phyloP scores from a whole-genome alignment of 768 basidiomycete genomes.

The Mycena belliarum region DNA sequence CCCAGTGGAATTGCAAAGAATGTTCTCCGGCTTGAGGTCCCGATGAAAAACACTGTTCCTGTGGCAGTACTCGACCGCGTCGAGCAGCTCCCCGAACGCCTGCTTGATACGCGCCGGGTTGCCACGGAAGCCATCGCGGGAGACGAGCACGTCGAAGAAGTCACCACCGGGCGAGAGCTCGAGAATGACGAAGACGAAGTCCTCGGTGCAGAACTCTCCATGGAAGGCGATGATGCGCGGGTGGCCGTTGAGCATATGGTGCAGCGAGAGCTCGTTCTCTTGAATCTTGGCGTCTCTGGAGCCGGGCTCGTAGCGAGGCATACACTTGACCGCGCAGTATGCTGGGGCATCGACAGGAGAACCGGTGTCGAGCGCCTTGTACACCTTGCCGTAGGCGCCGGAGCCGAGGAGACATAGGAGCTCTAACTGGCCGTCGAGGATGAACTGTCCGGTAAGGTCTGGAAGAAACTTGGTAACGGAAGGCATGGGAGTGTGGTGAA shows the following conservation, averaged over 20 bases:
- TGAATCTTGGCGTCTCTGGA: slow-evolving; percentile 43
- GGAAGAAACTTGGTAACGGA: background rate
- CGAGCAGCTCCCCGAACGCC: slow-evolving; percentile 55
- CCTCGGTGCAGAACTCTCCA: slow-evolving; percentile 45
- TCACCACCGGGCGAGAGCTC: slow-evolving; percentile 40
- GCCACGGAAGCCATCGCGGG: slow-evolving; percentile 35
- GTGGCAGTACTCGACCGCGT: slow-evolving; percentile 57
- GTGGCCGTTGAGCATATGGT: slow-evolving; percentile 31
- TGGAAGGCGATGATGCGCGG: slow-evolving; percentile 48
- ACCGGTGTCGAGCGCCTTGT: slow-evolving; percentile 19
- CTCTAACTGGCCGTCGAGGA: slow-evolving; percentile 26
- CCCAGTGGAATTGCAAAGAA: slow-evolving; percentile 41
- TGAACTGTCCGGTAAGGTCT: background rate
- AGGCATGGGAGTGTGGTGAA: too few species aligned
- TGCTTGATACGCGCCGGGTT: slow-evolving; percentile 47
- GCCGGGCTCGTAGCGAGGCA: slow-evolving; percentile 42
- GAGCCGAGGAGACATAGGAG: slow-evolving; percentile 45
- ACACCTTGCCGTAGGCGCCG: slow-evolving; percentile 22
- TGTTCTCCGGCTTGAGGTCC: slow-evolving; percentile 63
- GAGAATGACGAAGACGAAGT: slow-evolving; percentile 49
- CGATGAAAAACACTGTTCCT: slow-evolving; percentile 50
- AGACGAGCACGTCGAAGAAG: slow-evolving; percentile 49
- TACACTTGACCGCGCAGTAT: slow-evolving; percentile 51
- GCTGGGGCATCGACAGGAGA: background rate
- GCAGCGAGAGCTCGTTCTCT: slow-evolving; percentile 46